Evolutionary conservation across 306 rosid species (phyloP).

Genomic region (Castanea sativa): DNA sequence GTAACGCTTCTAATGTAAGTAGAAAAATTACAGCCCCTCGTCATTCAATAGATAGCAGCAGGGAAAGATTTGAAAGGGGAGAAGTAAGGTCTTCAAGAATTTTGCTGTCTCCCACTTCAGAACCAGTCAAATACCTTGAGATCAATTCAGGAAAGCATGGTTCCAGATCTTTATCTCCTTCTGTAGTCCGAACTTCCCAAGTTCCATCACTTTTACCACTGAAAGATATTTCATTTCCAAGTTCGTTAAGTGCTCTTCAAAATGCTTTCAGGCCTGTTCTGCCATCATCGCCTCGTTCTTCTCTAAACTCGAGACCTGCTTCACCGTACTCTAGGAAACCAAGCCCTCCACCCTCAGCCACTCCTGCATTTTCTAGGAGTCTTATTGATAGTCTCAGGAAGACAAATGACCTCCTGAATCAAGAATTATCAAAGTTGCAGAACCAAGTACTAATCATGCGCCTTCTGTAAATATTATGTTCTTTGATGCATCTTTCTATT

Average conservation of each 20-base stretch:
- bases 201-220: constrained; percentile 54
- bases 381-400: constrained; percentile 75
- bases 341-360: constrained; percentile 72
- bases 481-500: constrained; percentile 4
- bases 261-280: constrained; percentile 43
- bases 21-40: constrained; percentile 43
- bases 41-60: constrained; percentile 48
- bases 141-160: constrained; percentile 45
- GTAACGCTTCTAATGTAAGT: constrained; percentile 26
- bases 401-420: constrained; percentile 59
- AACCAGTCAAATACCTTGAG: constrained; percentile 60
- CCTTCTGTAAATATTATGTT: constrained; percentile 8
- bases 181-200: constrained; percentile 58
- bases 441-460: constrained; percentile 48
- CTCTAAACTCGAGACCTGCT: constrained; percentile 44
- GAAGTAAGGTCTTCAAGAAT: constrained; percentile 59
- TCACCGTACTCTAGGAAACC: constrained; percentile 71
- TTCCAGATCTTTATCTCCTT: constrained; percentile 40
- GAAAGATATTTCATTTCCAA: constrained; percentile 77
- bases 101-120: constrained; percentile 60
- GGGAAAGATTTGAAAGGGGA: constrained; percentile 44
- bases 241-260: constrained; percentile 56
- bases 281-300: constrained; percentile 35
- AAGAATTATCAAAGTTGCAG: constrained; percentile 69
- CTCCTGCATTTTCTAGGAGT: constrained; percentile 79